Percentiles rank a stretch among this genome's conserved stretches.
Evolutionary conservation across 768 basidiomycete genomes (phyloP).

Genomic region (Lentinula sp.): DNA sequence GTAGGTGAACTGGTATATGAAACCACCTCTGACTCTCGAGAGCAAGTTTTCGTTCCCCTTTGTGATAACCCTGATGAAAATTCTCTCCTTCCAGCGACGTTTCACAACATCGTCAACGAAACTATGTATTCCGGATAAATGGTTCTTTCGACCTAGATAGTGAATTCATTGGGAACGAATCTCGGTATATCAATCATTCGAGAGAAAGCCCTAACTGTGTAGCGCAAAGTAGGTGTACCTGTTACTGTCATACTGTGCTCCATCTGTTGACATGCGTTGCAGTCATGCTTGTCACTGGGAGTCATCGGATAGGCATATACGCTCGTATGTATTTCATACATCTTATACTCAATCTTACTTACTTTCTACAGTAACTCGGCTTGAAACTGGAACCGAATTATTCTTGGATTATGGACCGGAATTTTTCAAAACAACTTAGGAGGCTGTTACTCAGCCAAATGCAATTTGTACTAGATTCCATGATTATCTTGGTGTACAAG

Average conservation of each 20-base stretch:
- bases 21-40: conserved; percentile 41
- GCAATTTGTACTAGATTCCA: no score
- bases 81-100: conserved; percentile 27
- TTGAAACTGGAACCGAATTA: conserved; percentile 4
- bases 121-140: conserved; percentile 59
- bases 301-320: conserved; percentile 61
- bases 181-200: conserved; percentile 66
- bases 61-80: neutral
- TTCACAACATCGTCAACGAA: conserved; percentile 42
- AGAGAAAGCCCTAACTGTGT: conserved; percentile 34
- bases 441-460: no score
- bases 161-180: conserved; percentile 48
- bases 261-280: neutral
- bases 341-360: neutral
- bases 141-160: conserved; percentile 44
- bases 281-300: conserved; percentile 47
- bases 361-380: neutral
- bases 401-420: neutral
- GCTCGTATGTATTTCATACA: conserved; percentile 19
- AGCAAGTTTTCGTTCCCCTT: conserved; percentile 28
- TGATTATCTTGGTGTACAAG: no score
- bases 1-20: conserved; percentile 54
- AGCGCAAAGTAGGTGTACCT: conserved; percentile 31
- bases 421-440: neutral
- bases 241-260: neutral